Evolutionary conservation across 2,329 filamentous ascomycete species (phyloP).

Genomic region (Botrytis fabae): DNA sequence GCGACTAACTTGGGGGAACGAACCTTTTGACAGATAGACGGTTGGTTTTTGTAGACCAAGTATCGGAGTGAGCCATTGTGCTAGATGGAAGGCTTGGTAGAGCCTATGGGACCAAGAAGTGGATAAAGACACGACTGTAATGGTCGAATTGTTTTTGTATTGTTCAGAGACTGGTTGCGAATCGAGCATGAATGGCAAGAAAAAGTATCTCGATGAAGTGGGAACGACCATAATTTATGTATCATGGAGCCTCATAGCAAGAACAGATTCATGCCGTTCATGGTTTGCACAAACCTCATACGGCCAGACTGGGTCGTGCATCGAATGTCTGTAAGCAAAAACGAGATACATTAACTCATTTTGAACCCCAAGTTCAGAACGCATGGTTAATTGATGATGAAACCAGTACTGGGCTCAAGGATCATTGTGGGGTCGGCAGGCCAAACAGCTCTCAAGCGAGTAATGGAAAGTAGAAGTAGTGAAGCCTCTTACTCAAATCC

Average conservation of each 20-base stretch:
- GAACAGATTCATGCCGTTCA: neutral
- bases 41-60: slow-evolving; percentile 13
- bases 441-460: neutral
- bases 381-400: neutral
- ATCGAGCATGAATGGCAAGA: neutral
- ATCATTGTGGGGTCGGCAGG: neutral
- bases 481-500: neutral
- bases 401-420: neutral
- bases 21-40: slow-evolving; percentile 15
- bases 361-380: neutral
- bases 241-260: neutral
- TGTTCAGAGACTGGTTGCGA: neutral
- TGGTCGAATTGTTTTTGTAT: neutral
- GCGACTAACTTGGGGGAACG: neutral
- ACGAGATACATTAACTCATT: neutral
- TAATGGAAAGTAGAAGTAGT: neutral
- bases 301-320: neutral
- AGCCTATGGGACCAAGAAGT: neutral
- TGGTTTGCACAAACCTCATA: neutral
- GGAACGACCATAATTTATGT: slow-evolving; percentile 11
- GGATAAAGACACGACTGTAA: neutral
- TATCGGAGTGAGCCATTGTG: slow-evolving; percentile 11
- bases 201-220: neutral
- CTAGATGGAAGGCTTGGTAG: neutral
- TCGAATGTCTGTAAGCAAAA: neutral